A percentile compares a stretch with the other conserved stretches of the same genome.
Evolutionary conservation across 495 filamentous ascomycete species (phyloP).

Genomic region (Aspergillus egyptiacus): DNA sequence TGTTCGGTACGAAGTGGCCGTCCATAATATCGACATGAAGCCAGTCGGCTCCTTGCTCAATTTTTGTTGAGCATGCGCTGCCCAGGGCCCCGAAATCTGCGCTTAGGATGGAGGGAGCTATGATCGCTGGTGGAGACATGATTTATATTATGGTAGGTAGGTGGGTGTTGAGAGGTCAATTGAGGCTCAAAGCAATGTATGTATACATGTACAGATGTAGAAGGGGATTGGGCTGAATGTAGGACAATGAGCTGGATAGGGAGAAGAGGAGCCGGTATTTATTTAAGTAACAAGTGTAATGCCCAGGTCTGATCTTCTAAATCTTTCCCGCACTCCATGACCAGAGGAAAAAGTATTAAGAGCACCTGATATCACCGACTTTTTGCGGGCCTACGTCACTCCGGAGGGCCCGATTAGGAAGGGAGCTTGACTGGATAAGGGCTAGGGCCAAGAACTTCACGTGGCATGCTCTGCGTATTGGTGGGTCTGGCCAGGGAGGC

Average conservation of each 20-base stretch:
- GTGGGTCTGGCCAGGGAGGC: not conserved
- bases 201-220: constrained; percentile 3
- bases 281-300: not conserved
- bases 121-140: constrained; percentile 88
- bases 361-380: constrained; percentile 17
- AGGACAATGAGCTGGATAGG: not conserved
- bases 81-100: constrained; percentile 90
- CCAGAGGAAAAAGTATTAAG: not conserved
- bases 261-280: not conserved
- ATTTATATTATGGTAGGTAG: too few species aligned
- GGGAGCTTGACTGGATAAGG: constrained; percentile 18
- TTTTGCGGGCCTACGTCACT: constrained; percentile 25
- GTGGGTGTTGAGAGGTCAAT: not conserved
- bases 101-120: constrained; percentile 93
- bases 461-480: too few species aligned
- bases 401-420: constrained; percentile 21
- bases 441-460: constrained; percentile 22
- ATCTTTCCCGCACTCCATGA: not conserved
- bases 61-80: constrained; percentile 74
- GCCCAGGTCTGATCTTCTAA: not conserved
- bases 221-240: not conserved
- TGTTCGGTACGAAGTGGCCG: constrained; percentile 96
- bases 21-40: constrained; percentile 83
- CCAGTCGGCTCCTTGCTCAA: constrained; percentile 79
- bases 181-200: not conserved